Conservation (phyloP, 2,329 filamentous ascomycete genomes). For the Scedosporium boydii region DNA sequence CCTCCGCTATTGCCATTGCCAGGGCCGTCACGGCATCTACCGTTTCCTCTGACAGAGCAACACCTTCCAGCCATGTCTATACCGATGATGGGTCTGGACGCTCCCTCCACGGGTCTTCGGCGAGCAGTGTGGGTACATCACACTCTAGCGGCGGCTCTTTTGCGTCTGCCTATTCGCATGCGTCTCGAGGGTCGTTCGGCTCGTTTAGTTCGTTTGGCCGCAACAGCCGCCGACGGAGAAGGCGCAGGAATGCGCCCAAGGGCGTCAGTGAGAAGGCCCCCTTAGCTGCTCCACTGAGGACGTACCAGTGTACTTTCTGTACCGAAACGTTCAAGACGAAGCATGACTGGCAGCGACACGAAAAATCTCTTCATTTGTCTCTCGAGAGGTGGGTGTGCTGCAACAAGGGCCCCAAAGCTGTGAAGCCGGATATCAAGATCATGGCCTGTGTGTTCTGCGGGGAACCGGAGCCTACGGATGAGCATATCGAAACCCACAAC, state of each 20-base stretch:
- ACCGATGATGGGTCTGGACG: conserved; percentile 52
- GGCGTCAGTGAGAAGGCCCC: conserved; percentile 16
- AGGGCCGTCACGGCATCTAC: conserved; percentile 45
- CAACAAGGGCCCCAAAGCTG: conserved; percentile 43
- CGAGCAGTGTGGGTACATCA: conserved; percentile 51
- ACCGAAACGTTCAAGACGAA: conserved; percentile 60
- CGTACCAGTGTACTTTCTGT: conserved; percentile 60
- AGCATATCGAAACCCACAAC: conserved; percentile 50
- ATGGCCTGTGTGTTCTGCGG: conserved; percentile 52
- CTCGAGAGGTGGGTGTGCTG: conserved; percentile 58
- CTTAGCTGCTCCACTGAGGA: conserved; percentile 37
- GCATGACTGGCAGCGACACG: conserved; percentile 62
- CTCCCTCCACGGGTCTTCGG: conserved; percentile 50
- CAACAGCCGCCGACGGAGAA: conserved; percentile 39
- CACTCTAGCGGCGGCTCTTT: conserved; percentile 50
- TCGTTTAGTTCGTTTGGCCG: conserved; percentile 37
- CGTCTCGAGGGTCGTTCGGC: conserved; percentile 46
- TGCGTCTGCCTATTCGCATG: conserved; percentile 49
- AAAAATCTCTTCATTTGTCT: conserved; percentile 56
- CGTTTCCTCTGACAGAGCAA: conserved; percentile 45
- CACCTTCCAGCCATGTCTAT: conserved; percentile 45
- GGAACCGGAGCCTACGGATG: conserved; percentile 41
- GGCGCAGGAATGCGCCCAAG: conserved; percentile 18
- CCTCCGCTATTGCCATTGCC: conserved; percentile 49
- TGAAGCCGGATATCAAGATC: conserved; percentile 50